Conservation (phyloP, 768 basidiomycete species). For the Pleurotus djamor region DNA sequence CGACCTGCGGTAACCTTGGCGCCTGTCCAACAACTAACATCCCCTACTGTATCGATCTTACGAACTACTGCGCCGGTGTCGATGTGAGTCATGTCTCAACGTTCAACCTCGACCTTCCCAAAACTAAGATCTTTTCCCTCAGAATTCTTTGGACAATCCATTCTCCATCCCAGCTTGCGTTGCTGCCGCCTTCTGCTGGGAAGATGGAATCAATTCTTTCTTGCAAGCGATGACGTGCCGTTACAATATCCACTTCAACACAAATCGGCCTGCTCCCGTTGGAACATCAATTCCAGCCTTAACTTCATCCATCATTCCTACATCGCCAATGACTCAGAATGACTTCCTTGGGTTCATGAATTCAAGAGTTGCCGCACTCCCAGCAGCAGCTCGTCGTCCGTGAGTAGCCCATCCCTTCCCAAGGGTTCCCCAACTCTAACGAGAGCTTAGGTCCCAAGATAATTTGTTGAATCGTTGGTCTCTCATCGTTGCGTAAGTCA, state of each 20-base stretch:
- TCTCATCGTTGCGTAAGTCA: conserved; percentile 9
- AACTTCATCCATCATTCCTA: conserved; percentile 5
- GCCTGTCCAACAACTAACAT: conserved; percentile 9
- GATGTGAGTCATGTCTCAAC: not conserved
- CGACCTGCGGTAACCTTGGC: conserved; percentile 2
- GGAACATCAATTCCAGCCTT: conserved; percentile 8
- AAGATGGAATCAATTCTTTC: conserved; percentile 11
- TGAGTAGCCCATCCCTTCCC: not conserved
- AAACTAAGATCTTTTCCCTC: not conserved
- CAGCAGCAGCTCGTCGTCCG: conserved; percentile 5
- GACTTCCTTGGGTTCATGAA: conserved; percentile 11
- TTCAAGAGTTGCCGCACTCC: conserved; percentile 1
- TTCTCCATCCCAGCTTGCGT: conserved; percentile 10
- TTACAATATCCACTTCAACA: conserved; percentile 8
- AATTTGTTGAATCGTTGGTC: conserved; percentile 5
- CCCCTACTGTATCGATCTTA: conserved; percentile 9
- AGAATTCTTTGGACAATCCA: conserved; percentile 10
- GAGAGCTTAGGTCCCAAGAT: not conserved
- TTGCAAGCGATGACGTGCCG: conserved; percentile 10
- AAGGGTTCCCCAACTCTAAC: not conserved
- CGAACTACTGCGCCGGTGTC: conserved; percentile 7
- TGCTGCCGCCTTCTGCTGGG: conserved; percentile 11
- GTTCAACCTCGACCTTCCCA: not conserved
- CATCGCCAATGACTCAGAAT: conserved; percentile 7
- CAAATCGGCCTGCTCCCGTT: not conserved